Evolutionary conservation across 2,329 filamentous ascomycete species (phyloP).

Genomic region (Ascosphaera aggregata): DNA sequence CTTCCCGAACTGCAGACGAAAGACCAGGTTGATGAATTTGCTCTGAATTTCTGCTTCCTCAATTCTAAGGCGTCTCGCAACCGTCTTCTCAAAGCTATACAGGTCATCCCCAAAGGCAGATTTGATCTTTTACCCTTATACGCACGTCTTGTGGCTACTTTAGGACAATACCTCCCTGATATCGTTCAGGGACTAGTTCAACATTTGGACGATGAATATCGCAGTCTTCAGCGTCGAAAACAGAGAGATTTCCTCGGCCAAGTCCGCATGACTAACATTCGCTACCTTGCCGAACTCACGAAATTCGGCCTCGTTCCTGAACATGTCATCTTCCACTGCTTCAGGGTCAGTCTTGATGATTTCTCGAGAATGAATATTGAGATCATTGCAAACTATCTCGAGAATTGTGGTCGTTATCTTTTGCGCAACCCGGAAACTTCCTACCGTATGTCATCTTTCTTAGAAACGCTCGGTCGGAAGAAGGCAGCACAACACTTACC

Average conservation of each 20-base stretch:
- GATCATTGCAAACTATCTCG: slow-evolving; percentile 84
- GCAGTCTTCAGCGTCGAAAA: slow-evolving; percentile 86
- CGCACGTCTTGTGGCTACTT: slow-evolving; percentile 75
- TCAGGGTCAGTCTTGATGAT: slow-evolving; percentile 92
- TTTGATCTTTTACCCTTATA: slow-evolving; percentile 79
- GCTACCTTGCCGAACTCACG: slow-evolving; percentile 91
- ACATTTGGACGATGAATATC: slow-evolving; percentile 88
- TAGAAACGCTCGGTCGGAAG: slow-evolving; percentile 88
- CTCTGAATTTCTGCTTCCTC: slow-evolving; percentile 91
- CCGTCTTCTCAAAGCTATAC: slow-evolving; percentile 72
- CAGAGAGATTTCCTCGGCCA: slow-evolving; percentile 94
- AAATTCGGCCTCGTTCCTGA: slow-evolving; percentile 97
- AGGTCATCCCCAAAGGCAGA: slow-evolving; percentile 84
- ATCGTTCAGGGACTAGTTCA: slow-evolving; percentile 78
- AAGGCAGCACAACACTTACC: slow-evolving; percentile 89
- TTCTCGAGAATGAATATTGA: slow-evolving; percentile 99
- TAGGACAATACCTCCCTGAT: slow-evolving; percentile 85
- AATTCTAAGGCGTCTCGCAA: slow-evolving; percentile 98
- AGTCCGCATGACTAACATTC: slow-evolving; percentile 78
- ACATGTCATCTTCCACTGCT: slow-evolving; percentile 94
- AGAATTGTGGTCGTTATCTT: slow-evolving; percentile 89
- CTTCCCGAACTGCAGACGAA: slow-evolving; percentile 85
- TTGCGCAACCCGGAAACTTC: slow-evolving; percentile 81
- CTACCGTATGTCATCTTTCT: slow-evolving; percentile 76
- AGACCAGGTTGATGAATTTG: slow-evolving; percentile 73